Evolutionary conservation across 2,329 filamentous ascomycete genomes (phyloP), one percentile per base, ranked within the genome.

Genomic region (Colletotrichum scovillei): DNA sequence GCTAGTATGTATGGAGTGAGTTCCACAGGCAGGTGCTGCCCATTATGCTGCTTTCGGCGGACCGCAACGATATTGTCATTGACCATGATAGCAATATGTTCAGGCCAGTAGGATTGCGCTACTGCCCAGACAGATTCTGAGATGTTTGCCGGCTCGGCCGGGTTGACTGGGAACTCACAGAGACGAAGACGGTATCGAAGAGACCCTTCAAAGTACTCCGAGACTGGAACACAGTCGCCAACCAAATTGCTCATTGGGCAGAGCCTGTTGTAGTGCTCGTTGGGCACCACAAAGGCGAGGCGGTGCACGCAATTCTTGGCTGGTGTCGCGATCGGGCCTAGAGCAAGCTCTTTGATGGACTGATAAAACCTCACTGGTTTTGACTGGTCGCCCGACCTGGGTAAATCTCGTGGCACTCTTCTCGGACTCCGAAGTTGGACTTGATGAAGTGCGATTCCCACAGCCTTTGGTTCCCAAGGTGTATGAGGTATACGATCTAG

Each of bases 21-120:
- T 76, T 98, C 94, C 6, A 94, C 85, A 0, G 95, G 92, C 9
- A 95, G 81, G 77, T 97, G 94, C 76, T 92, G 94, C 12, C 92
- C 92, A 78, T 95, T 89, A 74, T 97, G 92, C 1, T 90, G 81
- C 77, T 94, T 94, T 32, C 93, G 89, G 53, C 92, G 89, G 11
- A 90, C 80, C 28, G 86, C 84, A 19, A 94, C 80, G 12, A 90
- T 84, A 0, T 82, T 78, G 0, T 81, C 85, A 76, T 98, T 97
- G 73, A 97, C 81, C 19, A 88, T 86, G 73, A 96, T 86, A 74
- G 92, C 94, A 0, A 95, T 86, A 63, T 90, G 88, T 46, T 88
- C 85, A 0, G 95, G 94, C 95, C 95, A 98, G 26, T 81, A 79
- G 6, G 89, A 92, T 42, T 92, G 89, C n/a, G 85, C 81, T 1